These are phyloP conservation scores for Gossypium schwendimanii DNA, from an alignment of 441 rosid genomes.

Conservation along the genomic window DNA sequence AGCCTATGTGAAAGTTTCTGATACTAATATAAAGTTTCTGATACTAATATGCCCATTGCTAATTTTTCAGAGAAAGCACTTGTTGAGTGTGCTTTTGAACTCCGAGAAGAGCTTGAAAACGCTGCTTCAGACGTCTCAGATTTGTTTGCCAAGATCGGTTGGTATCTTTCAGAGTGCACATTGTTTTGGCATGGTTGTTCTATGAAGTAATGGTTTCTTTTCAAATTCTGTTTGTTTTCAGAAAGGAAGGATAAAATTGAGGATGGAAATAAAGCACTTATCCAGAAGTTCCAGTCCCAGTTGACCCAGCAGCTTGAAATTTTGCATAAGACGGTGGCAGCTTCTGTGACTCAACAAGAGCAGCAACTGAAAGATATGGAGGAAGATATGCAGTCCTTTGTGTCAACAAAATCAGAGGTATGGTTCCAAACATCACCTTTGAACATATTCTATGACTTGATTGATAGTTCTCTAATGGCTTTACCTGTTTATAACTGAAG, in stretches of 20 bases:
- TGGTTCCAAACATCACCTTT: neutral
- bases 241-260: slow-evolving; percentile 93
- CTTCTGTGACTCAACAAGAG: slow-evolving; percentile 79
- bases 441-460: neutral
- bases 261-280: slow-evolving; percentile 68
- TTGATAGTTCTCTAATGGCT: slow-evolving; percentile 12
- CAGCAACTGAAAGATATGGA: slow-evolving; percentile 84
- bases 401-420: slow-evolving; percentile 80
- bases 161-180: slow-evolving; percentile 21
- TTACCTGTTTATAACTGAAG: slow-evolving; percentile 31
- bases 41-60: neutral
- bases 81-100: slow-evolving; percentile 79
- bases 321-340: slow-evolving; percentile 78
- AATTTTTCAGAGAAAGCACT: slow-evolving; percentile 66
- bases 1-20: neutral
- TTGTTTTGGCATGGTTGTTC: slow-evolving; percentile 14
- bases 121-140: slow-evolving; percentile 86
- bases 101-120: slow-evolving; percentile 71
- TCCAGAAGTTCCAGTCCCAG: slow-evolving; percentile 75
- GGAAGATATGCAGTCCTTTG: slow-evolving; percentile 85
- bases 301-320: slow-evolving; percentile 66
- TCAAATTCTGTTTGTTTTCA: slow-evolving; percentile 29
- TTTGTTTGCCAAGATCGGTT: slow-evolving; percentile 88
- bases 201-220: slow-evolving; percentile 10
- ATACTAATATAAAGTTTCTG: neutral